phyloP scores from a whole-genome alignment of 306 rosid species.

The Betula pendula region DNA sequence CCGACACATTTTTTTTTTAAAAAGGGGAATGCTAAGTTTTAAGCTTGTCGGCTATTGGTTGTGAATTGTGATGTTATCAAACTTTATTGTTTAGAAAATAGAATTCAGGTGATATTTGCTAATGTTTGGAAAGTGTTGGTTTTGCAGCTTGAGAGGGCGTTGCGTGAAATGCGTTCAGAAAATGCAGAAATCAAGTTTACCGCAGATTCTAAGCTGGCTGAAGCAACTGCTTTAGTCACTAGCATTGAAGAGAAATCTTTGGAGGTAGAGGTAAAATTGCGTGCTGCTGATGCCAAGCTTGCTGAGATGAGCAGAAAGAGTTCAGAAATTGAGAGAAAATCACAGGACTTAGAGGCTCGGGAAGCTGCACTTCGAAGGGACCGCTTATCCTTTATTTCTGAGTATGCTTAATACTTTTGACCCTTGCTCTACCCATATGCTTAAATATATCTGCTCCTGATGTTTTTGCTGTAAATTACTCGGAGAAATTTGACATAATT shows the following conservation, averaged over 20 bases:
- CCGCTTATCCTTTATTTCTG: slow-evolving; percentile 68
- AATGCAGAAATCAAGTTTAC: slow-evolving; percentile 83
- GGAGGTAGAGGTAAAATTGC: slow-evolving; percentile 83
- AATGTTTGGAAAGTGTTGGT: slow-evolving; percentile 27
- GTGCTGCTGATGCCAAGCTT: slow-evolving; percentile 85
- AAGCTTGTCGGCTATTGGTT: background rate
- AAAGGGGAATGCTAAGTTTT: background rate
- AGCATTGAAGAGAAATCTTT: slow-evolving; percentile 87
- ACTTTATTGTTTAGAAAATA: slow-evolving; percentile 2
- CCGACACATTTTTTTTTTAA: too few species aligned
- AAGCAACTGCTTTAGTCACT: slow-evolving; percentile 81
- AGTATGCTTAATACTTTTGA: slow-evolving; percentile 48
- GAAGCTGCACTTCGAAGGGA: slow-evolving; percentile 72
- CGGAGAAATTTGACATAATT: background rate
- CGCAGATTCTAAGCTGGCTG: slow-evolving; percentile 85
- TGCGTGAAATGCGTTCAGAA: slow-evolving; percentile 88
- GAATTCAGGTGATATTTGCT: slow-evolving; percentile 25
- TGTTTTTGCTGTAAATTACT: slow-evolving; percentile 1
- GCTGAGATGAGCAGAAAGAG: slow-evolving; percentile 85
- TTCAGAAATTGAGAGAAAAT: slow-evolving; percentile 76
- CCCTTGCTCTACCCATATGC: slow-evolving; percentile 3
- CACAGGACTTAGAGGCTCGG: slow-evolving; percentile 70
- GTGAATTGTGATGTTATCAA: background rate
- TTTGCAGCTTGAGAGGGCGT: slow-evolving; percentile 82
- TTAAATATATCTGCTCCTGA: slow-evolving; percentile 6